Evolutionary conservation across 805 yeast species (phyloP).

Genomic region (Sporopachydermia lactativora): DNA sequence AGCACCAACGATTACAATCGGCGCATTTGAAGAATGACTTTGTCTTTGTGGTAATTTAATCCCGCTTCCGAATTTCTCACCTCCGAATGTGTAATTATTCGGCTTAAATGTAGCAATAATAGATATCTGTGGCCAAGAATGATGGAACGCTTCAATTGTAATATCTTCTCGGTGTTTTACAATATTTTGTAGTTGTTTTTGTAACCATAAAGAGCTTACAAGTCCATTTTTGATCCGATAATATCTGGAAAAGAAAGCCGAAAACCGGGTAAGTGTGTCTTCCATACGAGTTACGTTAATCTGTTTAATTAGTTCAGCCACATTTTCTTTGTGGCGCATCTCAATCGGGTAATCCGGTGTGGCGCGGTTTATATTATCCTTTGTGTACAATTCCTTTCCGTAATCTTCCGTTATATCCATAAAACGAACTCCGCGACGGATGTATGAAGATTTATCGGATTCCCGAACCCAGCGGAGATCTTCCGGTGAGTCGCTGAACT

Average conservation of each 20-base stretch:
- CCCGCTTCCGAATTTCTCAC: slow-evolving; percentile 23
- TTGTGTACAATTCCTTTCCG: slow-evolving; percentile 13
- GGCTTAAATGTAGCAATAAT: slow-evolving; percentile 33
- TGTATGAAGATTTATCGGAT: slow-evolving; percentile 21
- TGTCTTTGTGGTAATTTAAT: no score
- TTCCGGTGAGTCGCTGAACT: not conserved
- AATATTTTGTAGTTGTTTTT: slow-evolving; percentile 26
- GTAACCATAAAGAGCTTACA: slow-evolving; percentile 60
- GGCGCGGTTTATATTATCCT: slow-evolving; percentile 13
- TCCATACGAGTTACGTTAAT: slow-evolving; percentile 36
- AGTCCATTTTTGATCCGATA: slow-evolving; percentile 61
- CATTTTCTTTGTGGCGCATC: slow-evolving; percentile 22
- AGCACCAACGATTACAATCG: slow-evolving; percentile 65
- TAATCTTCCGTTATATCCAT: slow-evolving; percentile 44
- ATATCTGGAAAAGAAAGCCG: slow-evolving; percentile 63
- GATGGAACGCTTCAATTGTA: slow-evolving; percentile 37
- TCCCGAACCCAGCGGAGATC: slow-evolving; percentile 16
- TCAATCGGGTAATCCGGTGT: slow-evolving; percentile 40
- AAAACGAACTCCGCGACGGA: slow-evolving; percentile 35
- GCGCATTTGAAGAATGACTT: slow-evolving; percentile 11
- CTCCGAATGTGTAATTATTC: slow-evolving; percentile 27
- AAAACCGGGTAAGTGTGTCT: slow-evolving; percentile 41
- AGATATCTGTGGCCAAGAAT: slow-evolving; percentile 70
- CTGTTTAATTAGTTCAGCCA: slow-evolving; percentile 25
- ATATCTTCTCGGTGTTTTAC: slow-evolving; percentile 23